These are phyloP conservation scores for Fusarium pininemorale DNA, from an alignment of 2,329 filamentous ascomycete species.

Conservation along the genomic window DNA sequence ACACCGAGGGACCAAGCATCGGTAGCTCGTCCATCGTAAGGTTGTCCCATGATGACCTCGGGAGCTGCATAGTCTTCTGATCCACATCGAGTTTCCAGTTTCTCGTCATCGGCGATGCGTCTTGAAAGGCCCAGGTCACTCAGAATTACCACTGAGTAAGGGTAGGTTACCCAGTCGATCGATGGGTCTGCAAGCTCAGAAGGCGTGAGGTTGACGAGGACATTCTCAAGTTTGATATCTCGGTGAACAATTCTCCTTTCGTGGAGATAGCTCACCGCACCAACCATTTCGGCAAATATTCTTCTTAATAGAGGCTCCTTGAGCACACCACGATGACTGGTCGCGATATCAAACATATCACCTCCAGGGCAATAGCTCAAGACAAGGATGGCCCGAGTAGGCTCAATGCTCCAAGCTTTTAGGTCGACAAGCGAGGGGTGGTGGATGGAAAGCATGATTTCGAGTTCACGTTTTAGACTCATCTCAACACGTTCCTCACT, in stretches of 20 bases:
- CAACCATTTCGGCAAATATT: conserved; percentile 89
- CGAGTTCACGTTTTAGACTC: conserved; percentile 91
- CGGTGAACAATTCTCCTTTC: conserved; percentile 88
- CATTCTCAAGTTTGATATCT: conserved; percentile 97
- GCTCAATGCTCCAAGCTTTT: conserved; percentile 89
- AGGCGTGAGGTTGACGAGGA: conserved; percentile 85
- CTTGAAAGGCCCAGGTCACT: conserved; percentile 92
- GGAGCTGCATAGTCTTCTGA: conserved; percentile 97
- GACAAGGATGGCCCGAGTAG: conserved; percentile 83
- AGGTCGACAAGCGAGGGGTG: conserved; percentile 92
- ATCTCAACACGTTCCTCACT: conserved; percentile 94
- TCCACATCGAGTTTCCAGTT: conserved; percentile 92
- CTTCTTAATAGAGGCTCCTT: conserved; percentile 76
- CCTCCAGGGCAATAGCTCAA: conserved; percentile 93
- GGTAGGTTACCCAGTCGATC: conserved; percentile 77
- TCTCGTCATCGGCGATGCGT: conserved; percentile 83
- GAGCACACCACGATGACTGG: conserved; percentile 73
- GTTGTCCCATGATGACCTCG: conserved; percentile 93
- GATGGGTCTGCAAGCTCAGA: conserved; percentile 70
- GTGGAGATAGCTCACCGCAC: conserved; percentile 87
- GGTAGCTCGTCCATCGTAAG: conserved; percentile 90
- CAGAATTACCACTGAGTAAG: conserved; percentile 84
- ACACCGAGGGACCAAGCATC: conserved; percentile 97
- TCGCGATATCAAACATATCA: conserved; percentile 93
- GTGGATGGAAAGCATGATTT: conserved; percentile 87